Evolutionary conservation across 305 asterid genomes (phyloP), one percentile per base, ranked within the genome.

Genomic region (Plantago coronopus): DNA sequence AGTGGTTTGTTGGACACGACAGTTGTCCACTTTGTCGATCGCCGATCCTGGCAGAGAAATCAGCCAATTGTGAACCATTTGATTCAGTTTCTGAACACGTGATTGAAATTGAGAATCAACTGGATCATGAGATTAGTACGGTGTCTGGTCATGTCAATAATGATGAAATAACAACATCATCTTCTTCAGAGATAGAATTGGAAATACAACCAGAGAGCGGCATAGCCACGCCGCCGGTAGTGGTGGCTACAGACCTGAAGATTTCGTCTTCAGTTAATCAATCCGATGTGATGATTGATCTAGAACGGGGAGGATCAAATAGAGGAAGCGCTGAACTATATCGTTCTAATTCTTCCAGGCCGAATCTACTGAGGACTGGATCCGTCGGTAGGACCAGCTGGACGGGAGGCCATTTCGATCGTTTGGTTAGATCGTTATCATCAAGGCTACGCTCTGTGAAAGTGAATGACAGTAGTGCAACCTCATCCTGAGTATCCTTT

Each of bases 1-100:
- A 69, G 56, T 85, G 96, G 96, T 79, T 88, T 57, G 65, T 68
- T 43, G 78, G 66, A 34, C 91, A 83, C 64, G 23, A 66, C 7
- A 88, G 63, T 46, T 88, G 96, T 46, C 96, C 96, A 1, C 9
- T 81, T 48, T 88, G 96, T 61, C 71, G 94, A 20, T 75, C 78
- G 16, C 68, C 81, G 34, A 61, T 23, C 1, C 59, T 22, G 3
- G 69, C 44, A 13, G 27, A 20, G 27, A 17, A 18, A 4, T 2
- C 1, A 17, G 31, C 51, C 53, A 25, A 8, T 23, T 37, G 16
- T 16, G 40, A 20, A 14, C 10, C 7, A 10, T 4, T 5, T 15
- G 23, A 29, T 21, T 17, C 7, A 20, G 31, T 7, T 34, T 10
- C 38, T 9, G 4, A 11, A 12, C 9, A 11, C 7, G 25, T 34